Conservation (phyloP, 2,329 filamentous ascomycete genomes). For the Penicillium expansum region DNA sequence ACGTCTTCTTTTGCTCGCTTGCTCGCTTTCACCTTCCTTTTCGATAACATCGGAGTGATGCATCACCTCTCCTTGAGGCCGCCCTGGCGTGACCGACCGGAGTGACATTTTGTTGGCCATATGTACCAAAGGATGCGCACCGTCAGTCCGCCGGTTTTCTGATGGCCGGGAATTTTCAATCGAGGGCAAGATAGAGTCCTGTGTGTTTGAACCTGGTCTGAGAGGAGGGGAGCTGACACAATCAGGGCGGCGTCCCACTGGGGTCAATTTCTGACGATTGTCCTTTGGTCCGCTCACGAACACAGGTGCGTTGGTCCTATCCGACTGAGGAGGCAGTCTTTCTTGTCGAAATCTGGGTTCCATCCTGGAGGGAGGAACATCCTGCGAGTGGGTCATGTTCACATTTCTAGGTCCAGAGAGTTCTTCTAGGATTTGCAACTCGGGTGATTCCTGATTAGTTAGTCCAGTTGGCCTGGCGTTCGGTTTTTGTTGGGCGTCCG, state of each 20-base stretch:
- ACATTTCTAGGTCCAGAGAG: conserved; percentile 17
- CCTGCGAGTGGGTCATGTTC: conserved; percentile 23
- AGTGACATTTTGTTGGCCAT: conserved; percentile 32
- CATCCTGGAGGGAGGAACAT: conserved; percentile 23
- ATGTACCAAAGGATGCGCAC: conserved; percentile 23
- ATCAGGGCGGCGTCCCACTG: conserved; percentile 18
- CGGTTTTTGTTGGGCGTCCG: conserved; percentile 10
- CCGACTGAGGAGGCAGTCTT: conserved; percentile 17
- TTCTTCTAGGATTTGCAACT: conserved; percentile 19
- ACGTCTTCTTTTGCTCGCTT: conserved; percentile 35
- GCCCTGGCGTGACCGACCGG: conserved; percentile 32
- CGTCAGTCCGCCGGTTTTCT: conserved; percentile 26
- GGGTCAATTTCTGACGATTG: conserved; percentile 16
- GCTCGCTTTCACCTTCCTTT: conserved; percentile 25
- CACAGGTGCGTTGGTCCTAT: conserved; percentile 28
- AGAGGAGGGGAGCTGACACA: conserved; percentile 14
- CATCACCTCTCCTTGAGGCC: conserved; percentile 23
- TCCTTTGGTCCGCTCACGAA: conserved; percentile 34
- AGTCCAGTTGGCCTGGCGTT: conserved; percentile 19
- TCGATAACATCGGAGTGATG: conserved; percentile 20
- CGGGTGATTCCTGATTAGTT: conserved; percentile 27
- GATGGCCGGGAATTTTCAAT: conserved; percentile 32
- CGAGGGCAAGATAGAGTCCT: conserved; percentile 36
- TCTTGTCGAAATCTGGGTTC: conserved; percentile 17
- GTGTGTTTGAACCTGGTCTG: conserved; percentile 21